Percentiles rank a stretch among this genome's conserved stretches.
These are phyloP conservation scores for Neurospora sp. DNA, from an alignment of 495 filamentous ascomycete species.

Conservation along the genomic window DNA sequence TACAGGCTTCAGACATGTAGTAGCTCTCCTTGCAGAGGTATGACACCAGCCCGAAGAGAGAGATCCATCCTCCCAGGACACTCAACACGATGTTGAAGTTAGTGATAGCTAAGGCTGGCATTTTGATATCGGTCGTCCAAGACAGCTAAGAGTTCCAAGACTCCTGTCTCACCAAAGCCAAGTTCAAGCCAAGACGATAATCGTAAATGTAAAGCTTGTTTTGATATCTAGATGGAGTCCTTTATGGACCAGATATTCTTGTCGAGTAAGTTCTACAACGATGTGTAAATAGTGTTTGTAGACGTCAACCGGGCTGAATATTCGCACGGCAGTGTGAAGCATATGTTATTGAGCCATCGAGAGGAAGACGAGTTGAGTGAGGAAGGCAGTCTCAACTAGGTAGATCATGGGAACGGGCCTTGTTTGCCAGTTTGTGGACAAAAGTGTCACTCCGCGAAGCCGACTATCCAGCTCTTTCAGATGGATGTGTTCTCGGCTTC, in stretches of 20 bases:
- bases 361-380: background rate
- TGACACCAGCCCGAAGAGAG: conserved; percentile 77
- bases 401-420: background rate
- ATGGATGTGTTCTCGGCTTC: background rate
- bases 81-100: conserved; percentile 88
- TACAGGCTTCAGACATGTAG: conserved; percentile 85
- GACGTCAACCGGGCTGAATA: background rate
- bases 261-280: background rate
- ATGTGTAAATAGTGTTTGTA: background rate
- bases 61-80: conserved; percentile 78
- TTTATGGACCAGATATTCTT: background rate
- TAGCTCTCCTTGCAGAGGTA: conserved; percentile 84
- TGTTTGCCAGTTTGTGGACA: background rate
- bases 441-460: background rate
- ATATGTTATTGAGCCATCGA: background rate
- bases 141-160: background rate
- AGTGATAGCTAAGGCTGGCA: conserved; percentile 68
- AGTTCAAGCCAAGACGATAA: background rate
- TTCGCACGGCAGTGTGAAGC: background rate
- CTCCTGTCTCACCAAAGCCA: background rate
- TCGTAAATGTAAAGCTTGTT: background rate
- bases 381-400: background rate
- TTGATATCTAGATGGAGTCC: conserved; percentile 13
- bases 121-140: conserved; percentile 24
- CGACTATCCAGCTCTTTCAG: background rate